Conservation (phyloP, 192 early-diverging fungal species). For the Coemansia sp. region DNA sequence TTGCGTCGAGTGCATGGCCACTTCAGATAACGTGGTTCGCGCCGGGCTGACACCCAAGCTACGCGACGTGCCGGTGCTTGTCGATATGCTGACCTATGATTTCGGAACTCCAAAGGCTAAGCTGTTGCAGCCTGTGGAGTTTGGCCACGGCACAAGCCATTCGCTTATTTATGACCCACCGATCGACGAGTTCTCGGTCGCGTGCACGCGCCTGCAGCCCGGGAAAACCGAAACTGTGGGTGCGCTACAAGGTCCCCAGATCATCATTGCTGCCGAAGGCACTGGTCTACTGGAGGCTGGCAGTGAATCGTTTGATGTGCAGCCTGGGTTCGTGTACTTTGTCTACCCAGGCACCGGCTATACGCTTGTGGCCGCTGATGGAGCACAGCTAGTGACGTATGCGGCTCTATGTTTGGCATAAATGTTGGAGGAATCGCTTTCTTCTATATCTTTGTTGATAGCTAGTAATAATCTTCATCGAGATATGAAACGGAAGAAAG, state of each 20-base stretch:
- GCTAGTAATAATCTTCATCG: too few species aligned
- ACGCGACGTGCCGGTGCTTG: conserved; percentile 78
- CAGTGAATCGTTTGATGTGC: conserved; percentile 37
- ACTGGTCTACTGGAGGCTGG: conserved; percentile 53
- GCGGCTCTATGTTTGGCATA: conserved; percentile 13
- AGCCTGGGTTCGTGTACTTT: conserved; percentile 79
- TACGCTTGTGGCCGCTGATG: conserved; percentile 25
- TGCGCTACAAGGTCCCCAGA: conserved; percentile 74
- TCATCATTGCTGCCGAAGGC: conserved; percentile 84
- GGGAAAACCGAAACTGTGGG: conserved; percentile 57
- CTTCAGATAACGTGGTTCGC: conserved; percentile 95
- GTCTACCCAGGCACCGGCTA: conserved; percentile 58
- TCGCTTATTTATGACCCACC: conserved; percentile 90
- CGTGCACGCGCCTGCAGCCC: conserved; percentile 59
- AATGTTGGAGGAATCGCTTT: too few species aligned
- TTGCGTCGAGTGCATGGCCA: conserved; percentile 98
- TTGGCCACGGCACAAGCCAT: conserved; percentile 22
- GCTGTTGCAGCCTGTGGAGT: conserved; percentile 66
- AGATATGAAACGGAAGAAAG: too few species aligned
- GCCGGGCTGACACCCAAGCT: conserved; percentile 97
- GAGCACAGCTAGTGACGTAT: conserved; percentile 21
- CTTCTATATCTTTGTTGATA: too few species aligned
- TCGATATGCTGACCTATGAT: conserved; percentile 90
- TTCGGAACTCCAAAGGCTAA: conserved; percentile 77
- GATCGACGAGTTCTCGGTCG: conserved; percentile 92